Evolutionary conservation across 495 filamentous ascomycete genomes (phyloP).

Genomic region (Parathielavia hyrcaniae): DNA sequence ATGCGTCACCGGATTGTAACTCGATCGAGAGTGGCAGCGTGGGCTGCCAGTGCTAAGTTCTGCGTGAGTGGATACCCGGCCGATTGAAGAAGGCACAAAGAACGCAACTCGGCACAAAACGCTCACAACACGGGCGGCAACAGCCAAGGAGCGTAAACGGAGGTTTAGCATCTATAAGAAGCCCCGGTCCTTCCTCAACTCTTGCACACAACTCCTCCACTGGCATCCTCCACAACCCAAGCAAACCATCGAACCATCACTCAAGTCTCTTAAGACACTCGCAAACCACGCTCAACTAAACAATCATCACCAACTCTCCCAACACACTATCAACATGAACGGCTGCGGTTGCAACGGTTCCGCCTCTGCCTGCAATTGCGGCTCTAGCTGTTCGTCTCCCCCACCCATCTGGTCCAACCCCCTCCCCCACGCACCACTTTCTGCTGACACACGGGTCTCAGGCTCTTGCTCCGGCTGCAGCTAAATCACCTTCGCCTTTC

Average conservation of each 20-base stretch:
- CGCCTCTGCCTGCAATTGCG: slow-evolving; percentile 36
- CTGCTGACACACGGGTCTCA: slow-evolving; percentile 9
- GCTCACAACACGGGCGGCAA: slow-evolving; percentile 25
- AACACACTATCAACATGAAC: slow-evolving; percentile 39
- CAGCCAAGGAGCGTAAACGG: slow-evolving; percentile 5
- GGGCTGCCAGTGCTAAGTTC: no score
- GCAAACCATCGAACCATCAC: not conserved
- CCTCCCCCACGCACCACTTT: not conserved
- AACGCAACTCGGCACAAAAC: slow-evolving; percentile 35
- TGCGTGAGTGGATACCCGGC: slow-evolving; percentile 6
- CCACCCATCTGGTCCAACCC: no score
- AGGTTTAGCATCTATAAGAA: slow-evolving; percentile 25
- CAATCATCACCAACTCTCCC: slow-evolving; percentile 15
- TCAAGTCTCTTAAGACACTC: not conserved
- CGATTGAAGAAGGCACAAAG: slow-evolving; percentile 12
- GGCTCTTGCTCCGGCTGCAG: slow-evolving; percentile 42
- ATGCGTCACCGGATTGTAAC: not conserved
- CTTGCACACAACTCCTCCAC: slow-evolving; percentile 3
- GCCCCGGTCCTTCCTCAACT: not conserved
- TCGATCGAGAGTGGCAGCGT: not conserved
- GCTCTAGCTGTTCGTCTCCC: slow-evolving; percentile 37
- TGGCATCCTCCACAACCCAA: slow-evolving; percentile 3
- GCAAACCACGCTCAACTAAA: slow-evolving; percentile 7
- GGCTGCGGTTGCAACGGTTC: slow-evolving; percentile 43
- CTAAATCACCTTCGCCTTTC: slow-evolving; percentile 6